Evolutionary conservation across 352 stramenopile genomes (phyloP), one percentile per base, ranked within the genome.

Genomic region (Chrysophaeum taylorii): DNA sequence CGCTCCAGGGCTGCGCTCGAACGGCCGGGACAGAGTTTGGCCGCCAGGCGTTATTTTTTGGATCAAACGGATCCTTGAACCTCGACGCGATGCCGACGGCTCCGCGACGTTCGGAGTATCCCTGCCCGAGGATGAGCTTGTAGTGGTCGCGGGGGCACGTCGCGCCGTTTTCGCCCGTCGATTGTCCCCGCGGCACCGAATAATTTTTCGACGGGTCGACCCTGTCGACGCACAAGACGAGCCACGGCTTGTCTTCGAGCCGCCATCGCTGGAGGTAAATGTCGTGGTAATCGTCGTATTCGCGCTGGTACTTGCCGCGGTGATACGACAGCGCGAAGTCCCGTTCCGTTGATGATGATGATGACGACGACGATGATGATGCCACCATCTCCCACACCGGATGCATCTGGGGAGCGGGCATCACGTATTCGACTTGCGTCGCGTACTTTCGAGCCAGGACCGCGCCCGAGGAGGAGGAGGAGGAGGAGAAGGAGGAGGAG

Each of bases 281-380:
- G 73, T 98, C 94, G 67, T 97, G 90, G 39, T 91, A 92, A 73
- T 98, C 85, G 74, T 98, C 93, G 81, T 98, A 98, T 27, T 85
- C 90, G 39, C 79, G 66, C 63, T 94, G 80, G 67, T 97, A 96
- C 37, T 94, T 91, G n/a, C 91, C 89, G 23, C 94, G 84, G 68
- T 98, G 94, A 74, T 94, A 98, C 73, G 84, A 97, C n/a, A 97
- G 78, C 0, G 88, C 87, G 78, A 96, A 97, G 72, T 97, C 84
- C 0, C 60, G 80, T 31, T 27, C 77, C n/a, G n/a, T 41, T 41
- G n/a, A 29, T 41, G 63, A 69, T 16, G 53, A 50, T 64, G 42
- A 64, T 64, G 21, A 64, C n/a, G n/a, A n/a, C n/a, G n/a, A n/a
- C n/a, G n/a, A n/a, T n/a, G n/a, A n/a, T n/a, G n/a, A n/a, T 57